These are phyloP conservation scores for Melaleuca quinquenervia DNA, from an alignment of 345 rosid genomes.

Conservation along the genomic window DNA sequence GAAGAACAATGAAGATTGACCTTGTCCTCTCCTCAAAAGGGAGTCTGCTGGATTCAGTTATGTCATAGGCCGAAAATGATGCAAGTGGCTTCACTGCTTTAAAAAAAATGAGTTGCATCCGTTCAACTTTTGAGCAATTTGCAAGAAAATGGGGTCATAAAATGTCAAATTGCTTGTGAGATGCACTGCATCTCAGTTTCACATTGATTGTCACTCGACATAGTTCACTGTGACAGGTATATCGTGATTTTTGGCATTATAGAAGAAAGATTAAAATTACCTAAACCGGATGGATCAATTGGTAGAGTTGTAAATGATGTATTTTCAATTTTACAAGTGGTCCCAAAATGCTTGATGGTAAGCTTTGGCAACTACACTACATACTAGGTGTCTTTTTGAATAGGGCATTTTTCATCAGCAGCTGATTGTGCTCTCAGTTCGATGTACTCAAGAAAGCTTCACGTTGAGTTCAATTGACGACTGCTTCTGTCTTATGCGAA, in stretches of 20 bases:
- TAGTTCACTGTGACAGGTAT: neutral
- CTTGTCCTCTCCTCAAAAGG: neutral
- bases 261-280: neutral
- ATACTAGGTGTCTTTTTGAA: neutral
- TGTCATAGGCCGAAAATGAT: neutral
- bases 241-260: neutral
- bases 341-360: neutral
- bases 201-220: neutral
- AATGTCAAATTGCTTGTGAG: neutral
- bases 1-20: neutral
- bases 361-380: neutral
- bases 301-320: neutral
- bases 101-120: neutral
- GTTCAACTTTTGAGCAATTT: neutral
- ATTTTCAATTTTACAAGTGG: neutral
- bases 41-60: neutral
- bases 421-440: neutral
- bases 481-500: neutral
- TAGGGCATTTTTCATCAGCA: neutral
- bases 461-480: neutral
- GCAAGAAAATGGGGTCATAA: neutral
- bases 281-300: neutral
- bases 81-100: neutral
- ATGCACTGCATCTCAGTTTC: neutral
- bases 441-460: neutral